Conservation (phyloP, 495 filamentous ascomycete genomes). For the Aspergillus ellipticus region DNA sequence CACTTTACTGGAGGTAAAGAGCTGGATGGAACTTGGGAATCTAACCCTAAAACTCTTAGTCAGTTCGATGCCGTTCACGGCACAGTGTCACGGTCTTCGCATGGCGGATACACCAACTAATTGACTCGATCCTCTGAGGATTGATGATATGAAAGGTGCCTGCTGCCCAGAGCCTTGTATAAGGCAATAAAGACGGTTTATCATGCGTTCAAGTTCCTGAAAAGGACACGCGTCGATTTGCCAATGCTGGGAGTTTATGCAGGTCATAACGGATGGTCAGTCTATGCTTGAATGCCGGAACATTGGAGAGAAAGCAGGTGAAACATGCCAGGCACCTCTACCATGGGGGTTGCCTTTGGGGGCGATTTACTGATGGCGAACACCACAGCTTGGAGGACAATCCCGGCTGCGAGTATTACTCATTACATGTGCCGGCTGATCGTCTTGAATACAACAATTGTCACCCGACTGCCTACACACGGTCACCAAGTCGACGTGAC, state of each 20-base stretch:
- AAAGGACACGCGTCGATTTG: conserved; percentile 43
- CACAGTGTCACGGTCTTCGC: conserved; percentile 37
- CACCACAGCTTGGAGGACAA: neutral
- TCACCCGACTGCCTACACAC: conserved; percentile 33
- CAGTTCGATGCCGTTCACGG: conserved; percentile 28
- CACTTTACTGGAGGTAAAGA: conserved; percentile 15
- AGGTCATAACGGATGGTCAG: conserved; percentile 36
- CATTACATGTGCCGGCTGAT: conserved; percentile 22
- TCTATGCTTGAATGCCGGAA: conserved; percentile 26
- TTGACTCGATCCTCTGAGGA: conserved; percentile 23
- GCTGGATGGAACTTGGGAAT: conserved; percentile 28
- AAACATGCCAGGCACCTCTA: conserved; percentile 32
- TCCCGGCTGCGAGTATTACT: conserved; percentile 10
- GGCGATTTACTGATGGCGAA: conserved; percentile 14
- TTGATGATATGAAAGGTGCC: conserved; percentile 32
- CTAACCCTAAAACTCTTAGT: conserved; percentile 39
- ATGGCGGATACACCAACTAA: conserved; percentile 37
- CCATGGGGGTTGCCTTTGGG: conserved; percentile 13
- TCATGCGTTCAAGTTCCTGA: conserved; percentile 38
- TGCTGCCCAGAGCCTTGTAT: conserved; percentile 36
- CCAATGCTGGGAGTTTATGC: conserved; percentile 43
- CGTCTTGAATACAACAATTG: conserved; percentile 37
- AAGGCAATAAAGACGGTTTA: conserved; percentile 38
- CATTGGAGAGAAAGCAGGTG: conserved; percentile 32
- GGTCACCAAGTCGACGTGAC: conserved; percentile 23